Percentiles rank a stretch among this genome's conserved stretches.
Conservation (phyloP, 2,329 filamentous ascomycete species). For the Talaromyces sp. region DNA sequence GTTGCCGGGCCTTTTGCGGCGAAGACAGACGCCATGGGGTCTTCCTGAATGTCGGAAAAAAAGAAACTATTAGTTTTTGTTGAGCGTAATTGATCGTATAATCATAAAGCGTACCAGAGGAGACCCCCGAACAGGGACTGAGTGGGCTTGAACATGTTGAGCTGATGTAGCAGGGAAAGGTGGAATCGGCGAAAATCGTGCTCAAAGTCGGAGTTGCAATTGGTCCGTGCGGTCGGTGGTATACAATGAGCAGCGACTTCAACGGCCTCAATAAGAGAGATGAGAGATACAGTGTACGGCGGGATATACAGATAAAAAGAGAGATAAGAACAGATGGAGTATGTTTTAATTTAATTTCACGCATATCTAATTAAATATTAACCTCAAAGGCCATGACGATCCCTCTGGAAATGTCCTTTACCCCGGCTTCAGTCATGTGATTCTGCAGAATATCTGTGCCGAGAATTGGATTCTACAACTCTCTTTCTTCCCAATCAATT, state of each 20-base stretch:
- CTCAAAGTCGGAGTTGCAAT: conserved; percentile 24
- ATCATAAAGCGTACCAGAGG: conserved; percentile 65
- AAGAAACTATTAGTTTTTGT: conserved; percentile 15
- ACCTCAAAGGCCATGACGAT: neutral
- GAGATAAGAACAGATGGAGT: neutral
- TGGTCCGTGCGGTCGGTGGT: conserved; percentile 23
- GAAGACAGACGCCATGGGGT: conserved; percentile 92
- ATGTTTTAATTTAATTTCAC: neutral
- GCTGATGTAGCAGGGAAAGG: conserved; percentile 10
- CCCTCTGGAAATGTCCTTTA: conserved; percentile 4
- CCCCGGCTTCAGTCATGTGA: conserved; percentile 28
- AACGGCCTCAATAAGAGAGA: neutral
- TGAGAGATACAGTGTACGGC: neutral
- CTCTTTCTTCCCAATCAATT: conserved; percentile 6
- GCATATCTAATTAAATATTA: too few species aligned
- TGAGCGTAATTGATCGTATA: neutral
- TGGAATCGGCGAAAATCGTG: conserved; percentile 26
- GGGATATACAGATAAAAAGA: neutral
- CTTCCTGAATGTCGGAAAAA: conserved; percentile 66
- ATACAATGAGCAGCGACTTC: neutral
- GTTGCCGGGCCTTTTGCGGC: conserved; percentile 86
- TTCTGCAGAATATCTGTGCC: conserved; percentile 19
- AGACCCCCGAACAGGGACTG: conserved; percentile 77
- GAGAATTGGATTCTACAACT: conserved; percentile 14
- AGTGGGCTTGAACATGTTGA: conserved; percentile 74